Percentiles rank a stretch among this genome's conserved stretches.
Evolutionary conservation across 1,284 basidiomycete genomes (phyloP).

Genomic region (Heterobasidion occidentale): DNA sequence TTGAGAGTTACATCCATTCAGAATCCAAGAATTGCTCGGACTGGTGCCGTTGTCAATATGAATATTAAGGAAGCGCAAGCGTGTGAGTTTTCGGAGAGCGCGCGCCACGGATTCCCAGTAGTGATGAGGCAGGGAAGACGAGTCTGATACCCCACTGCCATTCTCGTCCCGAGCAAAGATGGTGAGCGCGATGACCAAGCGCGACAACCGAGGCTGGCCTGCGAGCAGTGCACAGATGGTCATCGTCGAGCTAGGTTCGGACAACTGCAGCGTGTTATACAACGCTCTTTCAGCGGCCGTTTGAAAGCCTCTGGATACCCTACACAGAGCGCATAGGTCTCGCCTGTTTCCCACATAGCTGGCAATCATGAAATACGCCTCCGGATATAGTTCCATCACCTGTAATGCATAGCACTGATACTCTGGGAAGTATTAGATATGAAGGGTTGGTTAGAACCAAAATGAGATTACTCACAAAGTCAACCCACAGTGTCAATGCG

Average conservation of each 20-base stretch:
- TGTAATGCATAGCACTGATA: slow-evolving; percentile 5
- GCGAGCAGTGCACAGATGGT: slow-evolving; percentile 40
- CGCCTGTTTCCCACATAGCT: slow-evolving; percentile 38
- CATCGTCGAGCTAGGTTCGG: slow-evolving; percentile 27
- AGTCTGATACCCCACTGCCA: slow-evolving; percentile 8
- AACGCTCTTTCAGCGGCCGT: slow-evolving; percentile 45
- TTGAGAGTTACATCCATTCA: slow-evolving; percentile 38
- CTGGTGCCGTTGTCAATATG: slow-evolving; percentile 34
- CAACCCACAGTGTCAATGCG: background rate
- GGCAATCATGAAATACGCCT: slow-evolving; percentile 48
- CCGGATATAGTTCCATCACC: slow-evolving; percentile 48
- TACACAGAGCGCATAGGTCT: slow-evolving; percentile 47
- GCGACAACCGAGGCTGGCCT: slow-evolving; percentile 35
- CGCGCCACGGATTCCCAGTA: slow-evolving; percentile 43
- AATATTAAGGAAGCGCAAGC: slow-evolving; percentile 44
- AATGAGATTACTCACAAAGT: too few species aligned
- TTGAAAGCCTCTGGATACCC: slow-evolving; percentile 47
- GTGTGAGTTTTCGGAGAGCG: slow-evolving; percentile 35
- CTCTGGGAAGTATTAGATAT: background rate
- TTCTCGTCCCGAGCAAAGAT: slow-evolving; percentile 26
- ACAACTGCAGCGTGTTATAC: slow-evolving; percentile 49
- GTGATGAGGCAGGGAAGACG: slow-evolving; percentile 20
- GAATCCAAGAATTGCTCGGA: slow-evolving; percentile 42
- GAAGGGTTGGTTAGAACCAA: background rate
- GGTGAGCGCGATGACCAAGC: slow-evolving; percentile 44